Evolutionary conservation across 805 yeast species (phyloP).

Genomic region (Millerozyma acaciae): DNA sequence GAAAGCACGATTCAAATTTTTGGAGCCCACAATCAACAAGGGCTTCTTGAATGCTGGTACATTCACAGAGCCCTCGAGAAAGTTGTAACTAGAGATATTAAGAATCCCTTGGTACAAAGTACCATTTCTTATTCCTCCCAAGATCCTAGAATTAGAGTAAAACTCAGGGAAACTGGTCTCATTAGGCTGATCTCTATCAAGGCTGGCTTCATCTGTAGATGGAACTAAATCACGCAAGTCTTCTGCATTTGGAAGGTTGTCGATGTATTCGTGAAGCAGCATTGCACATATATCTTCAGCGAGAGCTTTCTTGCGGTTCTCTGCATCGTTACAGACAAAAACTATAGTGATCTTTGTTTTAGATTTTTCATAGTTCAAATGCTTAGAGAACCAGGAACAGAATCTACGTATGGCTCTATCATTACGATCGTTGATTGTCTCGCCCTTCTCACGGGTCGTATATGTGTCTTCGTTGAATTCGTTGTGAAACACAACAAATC

Average conservation of each 20-base stretch:
- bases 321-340: slow-evolving; percentile 74
- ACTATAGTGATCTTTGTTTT: slow-evolving; percentile 43
- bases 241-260: slow-evolving; percentile 63
- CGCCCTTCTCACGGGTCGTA: slow-evolving; percentile 57
- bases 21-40: slow-evolving; percentile 74
- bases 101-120: slow-evolving; percentile 82
- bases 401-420: slow-evolving; percentile 84
- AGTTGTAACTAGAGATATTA: slow-evolving; percentile 78
- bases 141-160: slow-evolving; percentile 71
- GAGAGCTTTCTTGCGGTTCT: slow-evolving; percentile 56
- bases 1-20: slow-evolving; percentile 83
- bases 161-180: slow-evolving; percentile 73
- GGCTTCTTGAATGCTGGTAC: slow-evolving; percentile 76
- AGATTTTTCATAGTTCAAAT: slow-evolving; percentile 41
- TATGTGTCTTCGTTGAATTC: slow-evolving; percentile 77
- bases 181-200: slow-evolving; percentile 22
- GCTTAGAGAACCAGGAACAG: slow-evolving; percentile 67
- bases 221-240: slow-evolving; percentile 79
- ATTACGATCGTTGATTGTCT: slow-evolving; percentile 82
- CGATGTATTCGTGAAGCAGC: slow-evolving; percentile 67
- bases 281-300: slow-evolving; percentile 51
- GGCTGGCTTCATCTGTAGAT: slow-evolving; percentile 40
- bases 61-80: slow-evolving; percentile 79
- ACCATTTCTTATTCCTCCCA: slow-evolving; percentile 89
- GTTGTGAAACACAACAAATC: slow-evolving; percentile 89